Conservation (phyloP, 495 filamentous ascomycete genomes). For the Tuber calosporum region DNA sequence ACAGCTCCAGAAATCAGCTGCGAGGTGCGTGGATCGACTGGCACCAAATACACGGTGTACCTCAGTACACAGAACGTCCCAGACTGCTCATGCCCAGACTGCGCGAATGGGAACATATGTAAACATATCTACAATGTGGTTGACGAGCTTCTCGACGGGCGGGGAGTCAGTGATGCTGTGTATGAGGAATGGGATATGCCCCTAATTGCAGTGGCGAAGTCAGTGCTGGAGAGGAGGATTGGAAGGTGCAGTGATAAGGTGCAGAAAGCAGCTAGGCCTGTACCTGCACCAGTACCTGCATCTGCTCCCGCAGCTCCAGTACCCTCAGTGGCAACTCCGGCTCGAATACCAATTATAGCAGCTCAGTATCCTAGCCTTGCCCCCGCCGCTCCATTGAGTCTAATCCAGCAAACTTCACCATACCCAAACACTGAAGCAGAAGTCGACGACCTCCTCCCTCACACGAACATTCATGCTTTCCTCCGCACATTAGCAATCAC, state of each 20-base stretch:
- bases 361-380: not conserved
- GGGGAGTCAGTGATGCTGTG: not conserved
- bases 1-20: not conserved
- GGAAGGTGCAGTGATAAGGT: not conserved
- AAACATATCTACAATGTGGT: not conserved
- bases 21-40: not conserved
- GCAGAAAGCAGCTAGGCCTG: not conserved
- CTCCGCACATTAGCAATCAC: not conserved
- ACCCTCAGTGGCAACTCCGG: not conserved
- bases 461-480: not conserved
- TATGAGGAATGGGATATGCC: not conserved
- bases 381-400: not conserved
- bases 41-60: not conserved
- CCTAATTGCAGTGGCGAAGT: not conserved
- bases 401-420: not conserved
- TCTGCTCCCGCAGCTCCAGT: not conserved
- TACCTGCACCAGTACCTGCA: not conserved
- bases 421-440: constrained; percentile 4
- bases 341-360: not conserved
- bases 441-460: constrained; percentile 1
- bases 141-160: not conserved
- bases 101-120: not conserved
- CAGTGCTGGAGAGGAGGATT: not conserved
- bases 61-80: not conserved
- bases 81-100: not conserved